Conservation (phyloP, 1,284 basidiomycete genomes). For the Sparassis latifolia region DNA sequence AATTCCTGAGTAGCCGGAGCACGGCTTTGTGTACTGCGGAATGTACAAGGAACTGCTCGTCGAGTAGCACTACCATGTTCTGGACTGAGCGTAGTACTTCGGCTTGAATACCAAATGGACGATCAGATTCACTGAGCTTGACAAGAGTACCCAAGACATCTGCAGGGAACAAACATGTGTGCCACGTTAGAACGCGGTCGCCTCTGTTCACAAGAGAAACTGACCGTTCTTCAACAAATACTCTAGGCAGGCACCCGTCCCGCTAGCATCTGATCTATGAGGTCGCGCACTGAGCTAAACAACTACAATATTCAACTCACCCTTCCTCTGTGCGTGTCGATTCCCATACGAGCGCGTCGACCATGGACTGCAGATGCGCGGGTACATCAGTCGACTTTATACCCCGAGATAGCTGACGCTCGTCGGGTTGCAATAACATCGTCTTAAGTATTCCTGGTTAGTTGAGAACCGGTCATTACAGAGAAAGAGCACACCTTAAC, state of each 20-base stretch:
- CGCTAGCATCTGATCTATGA: constrained; percentile 36
- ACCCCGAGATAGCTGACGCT: constrained; percentile 74
- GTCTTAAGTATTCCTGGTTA: constrained; percentile 35
- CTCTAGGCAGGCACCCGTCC: constrained; percentile 84
- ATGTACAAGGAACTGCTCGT: constrained; percentile 88
- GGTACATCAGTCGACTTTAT: constrained; percentile 83
- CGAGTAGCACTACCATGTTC: constrained; percentile 83
- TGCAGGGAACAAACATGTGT: constrained; percentile 22
- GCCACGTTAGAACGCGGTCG: neutral
- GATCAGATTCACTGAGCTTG: constrained; percentile 75
- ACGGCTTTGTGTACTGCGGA: constrained; percentile 87
- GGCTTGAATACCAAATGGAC: constrained; percentile 81
- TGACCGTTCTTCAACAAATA: constrained; percentile 85
- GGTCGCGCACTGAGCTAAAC: constrained; percentile 3
- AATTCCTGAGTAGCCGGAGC: constrained; percentile 78
- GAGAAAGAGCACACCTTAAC: constrained; percentile 49
- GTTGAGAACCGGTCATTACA: neutral
- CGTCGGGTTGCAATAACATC: constrained; percentile 74
- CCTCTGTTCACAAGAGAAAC: constrained; percentile 3
- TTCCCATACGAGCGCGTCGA: constrained; percentile 84
- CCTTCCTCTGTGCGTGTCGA: constrained; percentile 78
- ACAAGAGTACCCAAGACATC: constrained; percentile 84
- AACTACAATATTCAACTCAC: constrained; percentile 38
- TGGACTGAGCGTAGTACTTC: constrained; percentile 80
- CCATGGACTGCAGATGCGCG: constrained; percentile 71